Base-by-base conservation (phyloP, 768 basidiomycete species). In the Chalciporus sphaerocephalus region DNA sequence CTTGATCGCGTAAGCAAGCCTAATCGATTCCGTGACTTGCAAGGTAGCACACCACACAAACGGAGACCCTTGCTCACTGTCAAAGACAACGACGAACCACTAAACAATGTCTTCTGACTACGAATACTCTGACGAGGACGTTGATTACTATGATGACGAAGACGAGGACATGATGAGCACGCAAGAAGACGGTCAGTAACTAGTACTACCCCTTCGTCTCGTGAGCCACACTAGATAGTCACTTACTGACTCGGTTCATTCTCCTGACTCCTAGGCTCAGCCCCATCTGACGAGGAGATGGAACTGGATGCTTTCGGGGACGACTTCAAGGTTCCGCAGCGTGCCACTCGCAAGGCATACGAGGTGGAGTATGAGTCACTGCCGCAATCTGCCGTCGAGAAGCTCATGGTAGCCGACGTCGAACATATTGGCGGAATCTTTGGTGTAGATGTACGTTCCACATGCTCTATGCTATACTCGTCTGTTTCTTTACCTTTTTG, bases 391-490 rank as follows among this genome's bases (percentile, higher is more conserved):
- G 80, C 83, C 18, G 81, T 99, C 42, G 84, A 88, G 73, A 79
- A 76, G 52, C 78, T 82, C 54, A 92, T 96, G 80, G 70, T 74
- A 48, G 64, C 70, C 42, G 90, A 94, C 58, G 72, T 92, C 35
- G 87, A 89, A n/a, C 82, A 93, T 65, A 87, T 97, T 50, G 79
- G 83, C 55, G 82, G 83, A 17, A 85, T 98, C 53, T 83, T 94
- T 24, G 90, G 91, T 21, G 84, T 94, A 40, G 87, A 95, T 50
- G 93, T 94, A 60, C 65, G 92, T 79, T 7, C 25, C 40, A n/a
- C 30, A 32, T 5, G 30, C 5, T 8, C 30, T 15, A 42, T 32
- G 40, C 28, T 40, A 34, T 46, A 36, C 32, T 43, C 35, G 28
- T 40, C 47, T 9, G 15, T 12, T 13, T 12, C 7, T 21, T 6